Evolutionary conservation across 1,284 basidiomycete species (phyloP), one percentile per base, ranked within the genome.

Genomic region (Sphagnurus paluster): DNA sequence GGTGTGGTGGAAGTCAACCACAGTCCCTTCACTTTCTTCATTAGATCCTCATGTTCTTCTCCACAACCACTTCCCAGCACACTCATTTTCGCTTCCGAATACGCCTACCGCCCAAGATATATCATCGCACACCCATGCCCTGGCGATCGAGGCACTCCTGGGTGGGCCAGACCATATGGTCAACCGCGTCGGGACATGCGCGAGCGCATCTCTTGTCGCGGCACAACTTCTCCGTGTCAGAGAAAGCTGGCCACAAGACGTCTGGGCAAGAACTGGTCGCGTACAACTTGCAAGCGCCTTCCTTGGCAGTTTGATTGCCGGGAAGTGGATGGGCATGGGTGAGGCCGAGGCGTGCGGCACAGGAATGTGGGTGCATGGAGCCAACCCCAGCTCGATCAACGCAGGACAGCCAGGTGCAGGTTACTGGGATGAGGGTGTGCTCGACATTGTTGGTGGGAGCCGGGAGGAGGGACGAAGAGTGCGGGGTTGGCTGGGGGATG

Each of bases 1-100:
- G 19, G 87, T 90, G 24, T 90, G 85, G 84, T 90, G 87, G 85
- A 87, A 87, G 65, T 82, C 82, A 2, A 81, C 79, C 20, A 72
- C 82, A 28, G 72, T 82, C 19, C 75, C 84, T 30, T 77, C 79
- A 34, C 69, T 88, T 48, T 82, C 83, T 24, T 76, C 80, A 9
- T 71, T 88, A 42, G 84, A 87, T 57, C 78, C 86, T 1, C 75
- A 78, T 50, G 64, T 80, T 20, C 77, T 82, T 0, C 67, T 90
- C 4, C 77, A 87, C 55, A 67, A 75, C 1, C 87, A 88, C 56
- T 82, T 90, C 46, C 73, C 78, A 0, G 67, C 80, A 0, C 76
- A 77, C n/a, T 75, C 77, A 0, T 87, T 90, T 56, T 82, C 86
- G 7, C 63, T 90, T 3, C 78, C 84, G n/a, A 87, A 88, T 53